phyloP scores from a whole-genome alignment of 1,284 basidiomycete species.

The Trichosporon sp. region DNA sequence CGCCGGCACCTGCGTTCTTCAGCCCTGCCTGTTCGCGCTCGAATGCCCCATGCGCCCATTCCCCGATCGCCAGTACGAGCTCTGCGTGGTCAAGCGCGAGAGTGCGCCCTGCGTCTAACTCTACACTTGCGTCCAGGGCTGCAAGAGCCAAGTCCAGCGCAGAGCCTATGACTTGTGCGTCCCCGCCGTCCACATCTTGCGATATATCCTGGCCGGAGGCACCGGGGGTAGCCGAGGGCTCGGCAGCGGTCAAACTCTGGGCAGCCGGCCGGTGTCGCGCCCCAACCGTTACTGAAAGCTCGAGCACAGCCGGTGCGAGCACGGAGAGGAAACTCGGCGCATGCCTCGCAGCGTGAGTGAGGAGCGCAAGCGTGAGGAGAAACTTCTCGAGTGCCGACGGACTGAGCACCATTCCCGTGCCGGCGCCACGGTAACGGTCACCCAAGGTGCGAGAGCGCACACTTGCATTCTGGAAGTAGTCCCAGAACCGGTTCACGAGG shows the following conservation, averaged over 20 bases:
- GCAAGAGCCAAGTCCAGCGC: constrained; percentile 76
- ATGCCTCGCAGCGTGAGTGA: constrained; percentile 77
- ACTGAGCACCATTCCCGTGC: constrained; percentile 76
- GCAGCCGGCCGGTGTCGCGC: constrained; percentile 61
- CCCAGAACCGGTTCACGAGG: constrained; percentile 85
- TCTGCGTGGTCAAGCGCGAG: constrained; percentile 73
- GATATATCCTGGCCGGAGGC: neutral
- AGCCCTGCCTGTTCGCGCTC: constrained; percentile 67
- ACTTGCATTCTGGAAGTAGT: constrained; percentile 79
- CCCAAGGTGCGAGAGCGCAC: constrained; percentile 63
- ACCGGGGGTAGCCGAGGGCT: neutral
- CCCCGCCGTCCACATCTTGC: constrained; percentile 41
- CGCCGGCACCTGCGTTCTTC: constrained; percentile 64
- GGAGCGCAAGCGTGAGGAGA: constrained; percentile 73
- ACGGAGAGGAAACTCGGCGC: constrained; percentile 76
- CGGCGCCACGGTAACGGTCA: constrained; percentile 68
- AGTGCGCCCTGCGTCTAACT: constrained; percentile 73
- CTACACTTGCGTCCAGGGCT: constrained; percentile 71
- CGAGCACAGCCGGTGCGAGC: constrained; percentile 75
- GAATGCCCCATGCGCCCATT: constrained; percentile 79
- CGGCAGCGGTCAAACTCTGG: neutral
- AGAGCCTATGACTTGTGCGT: constrained; percentile 71
- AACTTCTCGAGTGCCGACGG: constrained; percentile 74
- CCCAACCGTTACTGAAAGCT: constrained; percentile 77
- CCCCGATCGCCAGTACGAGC: constrained; percentile 70